Conservation (phyloP, 1,284 basidiomycete species). For the Leucoagaricus sp. region DNA sequence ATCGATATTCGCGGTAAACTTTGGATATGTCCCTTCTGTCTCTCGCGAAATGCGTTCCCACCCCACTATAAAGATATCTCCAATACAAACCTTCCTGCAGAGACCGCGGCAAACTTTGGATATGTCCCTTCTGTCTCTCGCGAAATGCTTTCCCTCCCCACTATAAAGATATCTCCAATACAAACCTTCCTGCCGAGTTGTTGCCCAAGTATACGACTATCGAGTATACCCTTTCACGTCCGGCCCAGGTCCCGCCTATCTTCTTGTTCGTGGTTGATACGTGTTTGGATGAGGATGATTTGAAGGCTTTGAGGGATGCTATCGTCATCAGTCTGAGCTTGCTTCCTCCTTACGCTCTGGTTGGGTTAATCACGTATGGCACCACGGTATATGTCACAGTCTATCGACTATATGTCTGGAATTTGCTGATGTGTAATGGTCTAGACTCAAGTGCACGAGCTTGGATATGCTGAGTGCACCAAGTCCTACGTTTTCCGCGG, state of each 20-base stretch:
- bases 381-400: conserved; percentile 80
- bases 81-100: no score
- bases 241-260: conserved; percentile 91
- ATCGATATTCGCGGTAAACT: conserved; percentile 98
- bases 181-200: conserved; percentile 94
- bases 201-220: conserved; percentile 99
- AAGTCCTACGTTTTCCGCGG: conserved; percentile 99
- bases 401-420: background rate
- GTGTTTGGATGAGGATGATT: conserved; percentile 94
- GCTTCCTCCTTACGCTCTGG: conserved; percentile 91
- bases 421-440: background rate
- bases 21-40: conserved; percentile 99
- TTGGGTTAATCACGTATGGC: conserved; percentile 94
- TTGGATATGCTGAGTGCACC: conserved; percentile 94
- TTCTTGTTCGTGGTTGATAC: conserved; percentile 98
- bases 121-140: conserved; percentile 97
- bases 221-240: conserved; percentile 94
- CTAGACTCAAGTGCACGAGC: conserved; percentile 98
- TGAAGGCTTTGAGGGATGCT: conserved; percentile 93
- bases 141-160: conserved; percentile 98
- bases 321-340: conserved; percentile 92
- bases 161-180: conserved; percentile 98
- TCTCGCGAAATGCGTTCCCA: conserved; percentile 95
- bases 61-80: conserved; percentile 99
- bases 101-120: conserved; percentile 99